Base-by-base conservation (phyloP, 352 stramenopile species). In the Achlya hypogyna region DNA sequence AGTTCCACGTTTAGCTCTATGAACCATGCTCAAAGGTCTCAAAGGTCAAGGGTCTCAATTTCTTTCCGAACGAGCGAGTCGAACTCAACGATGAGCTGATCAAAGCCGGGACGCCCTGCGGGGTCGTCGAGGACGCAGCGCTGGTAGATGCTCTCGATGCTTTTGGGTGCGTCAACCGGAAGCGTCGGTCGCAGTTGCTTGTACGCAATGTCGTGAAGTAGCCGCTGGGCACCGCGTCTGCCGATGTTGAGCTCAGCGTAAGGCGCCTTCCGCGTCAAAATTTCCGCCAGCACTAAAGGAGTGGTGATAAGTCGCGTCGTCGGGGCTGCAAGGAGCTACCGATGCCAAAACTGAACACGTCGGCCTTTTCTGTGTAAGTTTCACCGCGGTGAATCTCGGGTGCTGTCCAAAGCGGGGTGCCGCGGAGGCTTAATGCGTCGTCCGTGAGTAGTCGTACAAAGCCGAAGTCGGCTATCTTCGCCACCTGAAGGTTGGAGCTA, bases 401-500 rank as follows among this genome's bases (percentile, higher is more conserved):
- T 0, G 88, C 88, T 16, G 84, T 94, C 86, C 86, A 96, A 5
- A 90, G 71, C 42, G 91, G 73, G 20, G 84, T 96, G n/a, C 88
- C 87, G 9, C 88, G 82, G 16, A 88, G 82, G 0, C 81, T 90
- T 75, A 89, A 83, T 0, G 85, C 78, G 65, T 93, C 88, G 29
- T 86, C 73, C 23, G 73, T 74, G 12, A 81, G 79, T 65, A 89
- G 82, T 38, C 85, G 79, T 45, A 80, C 90, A 25, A 95, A 79
- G 8, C 87, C 88, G 71, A 96, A 95, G 72, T 96, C 88, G 27
- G 78, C 87, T 27, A 96, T 72, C 69, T 96, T 96, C 27, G 79
- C 84, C 22, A 58, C 60, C 12, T 64, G 38, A 45, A 45, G 52
- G 35, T 45, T 64, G 28, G 54, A 49, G 54, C 54, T 64, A 63